Percentiles rank a stretch among this genome's conserved stretches.
Conservation (phyloP, 2,329 filamentous ascomycete genomes). For the Diaporthe helianthi region DNA sequence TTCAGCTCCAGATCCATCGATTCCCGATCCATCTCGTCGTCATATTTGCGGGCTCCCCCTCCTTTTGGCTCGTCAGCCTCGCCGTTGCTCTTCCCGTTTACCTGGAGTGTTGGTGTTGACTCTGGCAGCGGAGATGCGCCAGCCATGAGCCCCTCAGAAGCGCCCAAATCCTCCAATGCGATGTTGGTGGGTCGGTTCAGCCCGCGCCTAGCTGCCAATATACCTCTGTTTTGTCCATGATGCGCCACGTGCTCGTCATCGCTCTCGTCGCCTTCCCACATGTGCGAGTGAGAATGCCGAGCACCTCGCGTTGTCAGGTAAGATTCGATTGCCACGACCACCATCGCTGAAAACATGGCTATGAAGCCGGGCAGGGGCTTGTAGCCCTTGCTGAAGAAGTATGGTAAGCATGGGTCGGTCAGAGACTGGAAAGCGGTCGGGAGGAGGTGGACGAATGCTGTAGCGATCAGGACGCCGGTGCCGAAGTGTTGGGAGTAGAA, state of each 20-base stretch:
- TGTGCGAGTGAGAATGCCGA: slow-evolving; percentile 66
- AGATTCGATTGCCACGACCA: slow-evolving; percentile 87
- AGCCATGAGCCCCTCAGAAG: slow-evolving; percentile 62
- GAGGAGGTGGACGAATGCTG: slow-evolving; percentile 80
- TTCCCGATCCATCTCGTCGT: slow-evolving; percentile 56
- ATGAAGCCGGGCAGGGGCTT: slow-evolving; percentile 81
- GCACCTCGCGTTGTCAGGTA: slow-evolving; percentile 79
- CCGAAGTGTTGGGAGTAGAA: slow-evolving; percentile 78
- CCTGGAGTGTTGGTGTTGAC: slow-evolving; percentile 52
- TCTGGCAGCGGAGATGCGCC: slow-evolving; percentile 65
- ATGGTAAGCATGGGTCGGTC: slow-evolving; percentile 75
- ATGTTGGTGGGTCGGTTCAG: slow-evolving; percentile 56
- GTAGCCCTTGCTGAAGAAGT: slow-evolving; percentile 82
- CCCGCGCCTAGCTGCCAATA: slow-evolving; percentile 49
- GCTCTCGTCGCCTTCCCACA: slow-evolving; percentile 55
- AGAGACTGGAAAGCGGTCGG: slow-evolving; percentile 72
- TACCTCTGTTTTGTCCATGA: slow-evolving; percentile 36
- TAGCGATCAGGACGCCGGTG: slow-evolving; percentile 85
- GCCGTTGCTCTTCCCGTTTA: slow-evolving; percentile 35
- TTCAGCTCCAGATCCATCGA: slow-evolving; percentile 61
- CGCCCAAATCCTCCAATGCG: slow-evolving; percentile 58
- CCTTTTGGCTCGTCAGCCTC: slow-evolving; percentile 34
- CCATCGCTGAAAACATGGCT: slow-evolving; percentile 80
- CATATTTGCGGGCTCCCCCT: slow-evolving; percentile 43
- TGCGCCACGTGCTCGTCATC: slow-evolving; percentile 39